Conservation (phyloP, 306 rosid species). For the Trifolium fragiferum region DNA sequence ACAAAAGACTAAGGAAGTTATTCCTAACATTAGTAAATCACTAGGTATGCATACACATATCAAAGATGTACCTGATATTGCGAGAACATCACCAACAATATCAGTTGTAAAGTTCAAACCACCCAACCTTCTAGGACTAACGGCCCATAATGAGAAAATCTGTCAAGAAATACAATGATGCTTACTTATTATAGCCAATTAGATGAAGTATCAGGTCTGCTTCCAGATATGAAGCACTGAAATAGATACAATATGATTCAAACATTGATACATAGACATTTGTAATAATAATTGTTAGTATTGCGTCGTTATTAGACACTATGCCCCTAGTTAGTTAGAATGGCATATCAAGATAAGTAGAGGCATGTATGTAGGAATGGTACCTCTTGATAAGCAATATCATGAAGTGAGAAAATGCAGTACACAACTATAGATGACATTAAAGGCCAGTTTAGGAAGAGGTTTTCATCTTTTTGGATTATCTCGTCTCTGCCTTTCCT, state of each 20-base stretch:
- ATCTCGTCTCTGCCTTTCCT: constrained; percentile 27
- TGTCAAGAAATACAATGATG: constrained; percentile 13
- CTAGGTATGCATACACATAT: not conserved
- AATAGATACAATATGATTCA: no score
- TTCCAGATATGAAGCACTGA: not conserved
- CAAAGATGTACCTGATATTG: constrained; percentile 63
- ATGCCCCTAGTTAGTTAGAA: not conserved
- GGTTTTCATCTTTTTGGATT: constrained; percentile 48
- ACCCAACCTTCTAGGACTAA: constrained; percentile 68
- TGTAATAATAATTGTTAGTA: no score
- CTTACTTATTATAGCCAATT: not conserved
- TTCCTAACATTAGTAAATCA: not conserved
- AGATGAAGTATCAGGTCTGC: not conserved
- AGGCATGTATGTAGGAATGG: not conserved
- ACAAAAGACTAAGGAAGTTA: no score
- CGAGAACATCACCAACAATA: constrained; percentile 68
- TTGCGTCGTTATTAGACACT: no score
- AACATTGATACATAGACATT: no score
- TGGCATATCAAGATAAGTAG: not conserved
- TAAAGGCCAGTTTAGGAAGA: constrained; percentile 78
- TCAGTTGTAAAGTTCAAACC: constrained; percentile 66
- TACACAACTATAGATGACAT: constrained; percentile 76
- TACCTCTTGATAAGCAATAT: constrained; percentile 88
- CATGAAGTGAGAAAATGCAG: constrained; percentile 78
- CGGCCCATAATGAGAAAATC: constrained; percentile 91